phyloP scores from a whole-genome alignment of 352 stramenopile genomes.

The Pythium phragmitis region DNA sequence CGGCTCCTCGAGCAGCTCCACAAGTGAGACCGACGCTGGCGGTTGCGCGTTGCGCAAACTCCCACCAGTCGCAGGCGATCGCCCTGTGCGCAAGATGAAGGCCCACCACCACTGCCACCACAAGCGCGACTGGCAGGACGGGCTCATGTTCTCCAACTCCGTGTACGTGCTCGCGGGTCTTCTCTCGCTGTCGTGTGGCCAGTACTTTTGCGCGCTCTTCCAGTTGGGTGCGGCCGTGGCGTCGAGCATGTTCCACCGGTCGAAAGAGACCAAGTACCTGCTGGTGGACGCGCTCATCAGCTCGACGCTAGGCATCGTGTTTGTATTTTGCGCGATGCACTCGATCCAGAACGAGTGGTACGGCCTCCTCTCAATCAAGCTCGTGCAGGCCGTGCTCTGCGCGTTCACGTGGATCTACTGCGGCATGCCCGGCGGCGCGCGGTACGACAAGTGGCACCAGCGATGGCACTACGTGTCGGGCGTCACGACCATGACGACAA shows the following conservation, averaged over 20 bases:
- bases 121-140: slow-evolving; percentile 72
- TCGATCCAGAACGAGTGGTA: slow-evolving; percentile 75
- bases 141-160: slow-evolving; percentile 80
- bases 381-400: slow-evolving; percentile 51
- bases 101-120: slow-evolving; percentile 32
- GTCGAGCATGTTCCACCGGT: slow-evolving; percentile 79
- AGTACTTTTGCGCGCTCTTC: slow-evolving; percentile 73
- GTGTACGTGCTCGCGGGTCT: slow-evolving; percentile 70
- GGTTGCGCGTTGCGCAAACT: slow-evolving; percentile 36
- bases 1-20: slow-evolving; percentile 13
- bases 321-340: slow-evolving; percentile 65
- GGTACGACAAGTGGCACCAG: slow-evolving; percentile 82
- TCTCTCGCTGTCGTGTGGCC: slow-evolving; percentile 66
- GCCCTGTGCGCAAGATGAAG: slow-evolving; percentile 37
- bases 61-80: slow-evolving; percentile 24
- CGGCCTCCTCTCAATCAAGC: slow-evolving; percentile 67
- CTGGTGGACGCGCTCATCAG: slow-evolving; percentile 78
- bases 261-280: slow-evolving; percentile 82
- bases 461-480: slow-evolving; percentile 84
- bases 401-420: slow-evolving; percentile 84
- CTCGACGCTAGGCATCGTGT: slow-evolving; percentile 65
- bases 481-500: slow-evolving; percentile 70
- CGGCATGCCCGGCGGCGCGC: slow-evolving; percentile 61
- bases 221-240: slow-evolving; percentile 69
- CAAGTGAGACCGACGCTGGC: slow-evolving; percentile 15